Percentiles rank a stretch among this genome's conserved stretches.
These are phyloP conservation scores for Alternaria solani DNA, from an alignment of 2,329 filamentous ascomycete species.

Conservation along the genomic window DNA sequence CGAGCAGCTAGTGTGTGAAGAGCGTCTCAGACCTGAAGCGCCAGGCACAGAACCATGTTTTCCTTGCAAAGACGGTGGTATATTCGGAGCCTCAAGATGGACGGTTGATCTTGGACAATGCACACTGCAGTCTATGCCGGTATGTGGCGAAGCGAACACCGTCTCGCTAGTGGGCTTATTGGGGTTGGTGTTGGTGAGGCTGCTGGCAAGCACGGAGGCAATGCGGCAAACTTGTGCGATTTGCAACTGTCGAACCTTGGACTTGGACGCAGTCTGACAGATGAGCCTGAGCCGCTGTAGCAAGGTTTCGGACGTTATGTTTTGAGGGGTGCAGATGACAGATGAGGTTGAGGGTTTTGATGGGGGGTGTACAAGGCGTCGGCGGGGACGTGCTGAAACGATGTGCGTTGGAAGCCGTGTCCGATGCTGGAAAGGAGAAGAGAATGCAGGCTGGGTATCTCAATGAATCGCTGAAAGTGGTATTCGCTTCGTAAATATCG, in stretches of 20 bases:
- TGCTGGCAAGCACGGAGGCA: background rate
- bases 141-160: slow-evolving; percentile 31
- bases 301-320: slow-evolving; percentile 17
- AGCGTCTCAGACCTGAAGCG: slow-evolving; percentile 53
- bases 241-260: background rate
- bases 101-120: slow-evolving; percentile 29
- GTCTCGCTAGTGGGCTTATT: slow-evolving; percentile 16
- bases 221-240: background rate
- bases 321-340: slow-evolving; percentile 14
- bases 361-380: slow-evolving; percentile 32
- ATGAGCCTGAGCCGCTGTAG: slow-evolving; percentile 23
- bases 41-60: slow-evolving; percentile 49
- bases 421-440: slow-evolving; percentile 22
- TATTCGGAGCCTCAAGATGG: slow-evolving; percentile 30
- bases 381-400: slow-evolving; percentile 46
- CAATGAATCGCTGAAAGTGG: slow-evolving; percentile 15
- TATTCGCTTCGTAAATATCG: slow-evolving; percentile 18
- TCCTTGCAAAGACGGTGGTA: slow-evolving; percentile 27
- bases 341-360: slow-evolving; percentile 18
- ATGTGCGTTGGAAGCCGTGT: slow-evolving; percentile 42
- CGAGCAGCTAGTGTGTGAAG: slow-evolving; percentile 46
- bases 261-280: slow-evolving; percentile 6
- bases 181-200: slow-evolving; percentile 7
- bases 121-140: slow-evolving; percentile 27
- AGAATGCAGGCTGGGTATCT: slow-evolving; percentile 17